These are phyloP conservation scores for Rosa chinensis DNA, from an alignment of 306 rosid species.

Conservation along the genomic window DNA sequence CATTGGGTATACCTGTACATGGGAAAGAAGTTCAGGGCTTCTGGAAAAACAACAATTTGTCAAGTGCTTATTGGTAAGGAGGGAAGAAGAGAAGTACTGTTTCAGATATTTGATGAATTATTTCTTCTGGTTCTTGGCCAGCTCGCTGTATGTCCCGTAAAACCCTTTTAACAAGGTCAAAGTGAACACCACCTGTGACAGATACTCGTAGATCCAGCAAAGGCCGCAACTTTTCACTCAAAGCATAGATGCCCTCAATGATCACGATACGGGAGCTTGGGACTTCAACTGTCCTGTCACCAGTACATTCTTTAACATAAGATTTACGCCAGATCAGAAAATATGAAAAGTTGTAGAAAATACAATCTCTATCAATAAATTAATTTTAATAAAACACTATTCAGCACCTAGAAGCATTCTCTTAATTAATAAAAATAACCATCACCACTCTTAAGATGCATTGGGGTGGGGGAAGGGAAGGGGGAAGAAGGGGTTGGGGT, in stretches of 20 bases:
- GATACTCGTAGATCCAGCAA: conserved; percentile 92
- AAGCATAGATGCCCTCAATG: conserved; percentile 96
- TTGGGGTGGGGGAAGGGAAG: too few species aligned
- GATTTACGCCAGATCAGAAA: conserved; percentile 12
- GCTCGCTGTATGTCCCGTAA: conserved; percentile 97
- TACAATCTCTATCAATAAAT: background rate
- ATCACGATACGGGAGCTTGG: conserved; percentile 89
- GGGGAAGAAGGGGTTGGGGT: too few species aligned
- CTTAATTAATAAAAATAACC: background rate
- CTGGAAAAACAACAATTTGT: conserved; percentile 17
- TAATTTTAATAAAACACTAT: background rate
- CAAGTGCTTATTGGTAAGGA: conserved; percentile 19
- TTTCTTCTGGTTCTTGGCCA: conserved; percentile 98
- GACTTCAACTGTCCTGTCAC: conserved; percentile 85
- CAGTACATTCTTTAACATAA: conserved; percentile 22
- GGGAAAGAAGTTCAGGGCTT: conserved; percentile 32
- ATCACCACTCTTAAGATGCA: background rate
- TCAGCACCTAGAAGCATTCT: background rate
- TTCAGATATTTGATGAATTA: conserved; percentile 97
- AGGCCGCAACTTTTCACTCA: conserved; percentile 89
- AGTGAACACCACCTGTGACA: conserved; percentile 99
- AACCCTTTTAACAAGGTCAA: conserved; percentile 97
- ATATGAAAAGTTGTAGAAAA: background rate
- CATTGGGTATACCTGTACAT: conserved; percentile 94
- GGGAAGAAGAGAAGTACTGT: conserved; percentile 54